Percentiles rank a stretch among this genome's conserved stretches.
phyloP scores from a whole-genome alignment of 495 filamentous ascomycete species.

The Letharia columbiana region DNA sequence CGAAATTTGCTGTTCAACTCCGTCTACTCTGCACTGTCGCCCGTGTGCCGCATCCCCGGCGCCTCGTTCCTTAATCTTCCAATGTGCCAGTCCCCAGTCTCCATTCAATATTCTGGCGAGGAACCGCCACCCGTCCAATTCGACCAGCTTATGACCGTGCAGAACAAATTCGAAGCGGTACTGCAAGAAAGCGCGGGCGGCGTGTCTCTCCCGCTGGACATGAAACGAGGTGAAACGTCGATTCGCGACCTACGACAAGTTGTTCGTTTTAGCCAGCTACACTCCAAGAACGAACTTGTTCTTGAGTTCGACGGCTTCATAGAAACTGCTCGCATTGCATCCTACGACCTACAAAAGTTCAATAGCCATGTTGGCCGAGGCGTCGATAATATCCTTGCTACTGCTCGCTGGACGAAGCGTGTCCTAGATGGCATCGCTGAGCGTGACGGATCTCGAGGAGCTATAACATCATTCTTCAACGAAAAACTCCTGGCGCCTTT shows the following conservation, averaged over 20 bases:
- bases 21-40: slow-evolving; percentile 45
- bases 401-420: slow-evolving; percentile 54
- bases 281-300: slow-evolving; percentile 49
- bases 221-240: slow-evolving; percentile 58
- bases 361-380: slow-evolving; percentile 59
- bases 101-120: slow-evolving; percentile 19
- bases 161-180: slow-evolving; percentile 57
- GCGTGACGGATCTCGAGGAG: slow-evolving; percentile 31
- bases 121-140: slow-evolving; percentile 45
- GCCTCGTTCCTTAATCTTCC: slow-evolving; percentile 47
- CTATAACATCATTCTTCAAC: slow-evolving; percentile 34
- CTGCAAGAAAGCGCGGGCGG: slow-evolving; percentile 50
- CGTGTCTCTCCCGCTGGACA: slow-evolving; percentile 54
- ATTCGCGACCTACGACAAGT: slow-evolving; percentile 59
- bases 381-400: slow-evolving; percentile 61
- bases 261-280: slow-evolving; percentile 45
- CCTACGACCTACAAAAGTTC: slow-evolving; percentile 54
- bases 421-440: slow-evolving; percentile 40
- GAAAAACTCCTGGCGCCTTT: slow-evolving; percentile 48
- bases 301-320: slow-evolving; percentile 61
- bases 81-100: slow-evolving; percentile 42
- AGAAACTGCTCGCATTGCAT: slow-evolving; percentile 46
- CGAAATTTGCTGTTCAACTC: slow-evolving; percentile 44
- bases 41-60: slow-evolving; percentile 57
- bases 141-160: slow-evolving; percentile 56